Percentiles rank a stretch among this genome's conserved stretches.
Conservation (phyloP, 2,329 filamentous ascomycete genomes). For the Dryadomyces quercus-mongolicae region DNA sequence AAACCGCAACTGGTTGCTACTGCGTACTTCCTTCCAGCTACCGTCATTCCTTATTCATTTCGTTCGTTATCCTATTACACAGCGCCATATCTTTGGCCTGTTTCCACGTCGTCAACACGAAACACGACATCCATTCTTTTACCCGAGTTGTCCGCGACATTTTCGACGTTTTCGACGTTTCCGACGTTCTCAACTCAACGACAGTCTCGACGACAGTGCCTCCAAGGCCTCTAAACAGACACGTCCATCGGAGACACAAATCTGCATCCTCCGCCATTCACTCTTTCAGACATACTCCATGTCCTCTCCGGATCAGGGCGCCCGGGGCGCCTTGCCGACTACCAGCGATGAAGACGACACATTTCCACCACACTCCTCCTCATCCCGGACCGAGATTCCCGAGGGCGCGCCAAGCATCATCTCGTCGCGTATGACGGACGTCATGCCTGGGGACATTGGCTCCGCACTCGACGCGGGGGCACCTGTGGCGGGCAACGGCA, state of each 20-base stretch:
- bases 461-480: constrained; percentile 23
- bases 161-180: not conserved
- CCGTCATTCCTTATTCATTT: not conserved
- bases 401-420: constrained; percentile 43
- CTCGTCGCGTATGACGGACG: constrained; percentile 60
- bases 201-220: not conserved
- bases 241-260: not conserved
- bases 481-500: constrained; percentile 25
- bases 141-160: not conserved
- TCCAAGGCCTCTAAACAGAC: not conserved
- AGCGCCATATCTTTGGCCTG: not conserved
- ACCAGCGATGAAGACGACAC: constrained; percentile 21
- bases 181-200: not conserved
- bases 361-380: constrained; percentile 27
- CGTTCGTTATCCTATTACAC: not conserved
- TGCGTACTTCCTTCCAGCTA: not conserved
- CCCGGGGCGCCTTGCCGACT: constrained; percentile 22
- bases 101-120: not conserved
- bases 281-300: not conserved
- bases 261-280: not conserved
- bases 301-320: constrained; percentile 21
- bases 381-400: constrained; percentile 32
- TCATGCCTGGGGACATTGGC: constrained; percentile 43
- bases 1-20: not conserved
- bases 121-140: not conserved